These are phyloP conservation scores for Hirsutella thompsonii DNA, from an alignment of 2,329 filamentous ascomycete genomes.

Conservation along the genomic window DNA sequence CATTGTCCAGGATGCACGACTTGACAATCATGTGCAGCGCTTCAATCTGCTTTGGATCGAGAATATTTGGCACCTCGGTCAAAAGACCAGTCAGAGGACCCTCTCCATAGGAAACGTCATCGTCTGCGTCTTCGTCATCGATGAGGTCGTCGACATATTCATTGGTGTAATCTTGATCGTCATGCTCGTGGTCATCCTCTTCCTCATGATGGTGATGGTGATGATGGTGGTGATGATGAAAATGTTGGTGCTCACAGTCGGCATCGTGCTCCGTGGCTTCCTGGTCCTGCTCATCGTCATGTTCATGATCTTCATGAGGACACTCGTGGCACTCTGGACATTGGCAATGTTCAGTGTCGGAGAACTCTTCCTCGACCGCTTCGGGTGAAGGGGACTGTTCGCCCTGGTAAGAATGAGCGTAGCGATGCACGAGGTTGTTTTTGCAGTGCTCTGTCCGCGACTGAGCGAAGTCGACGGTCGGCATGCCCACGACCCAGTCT, in stretches of 20 bases:
- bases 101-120: slow-evolving; percentile 68
- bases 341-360: slow-evolving; percentile 23
- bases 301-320: slow-evolving; percentile 9
- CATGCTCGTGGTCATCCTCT: slow-evolving; percentile 19
- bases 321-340: slow-evolving; percentile 16
- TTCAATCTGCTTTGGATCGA: slow-evolving; percentile 91
- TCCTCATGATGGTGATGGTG: slow-evolving; percentile 17
- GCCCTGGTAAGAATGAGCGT: slow-evolving; percentile 30
- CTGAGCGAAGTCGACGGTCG: slow-evolving; percentile 45
- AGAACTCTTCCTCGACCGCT: slow-evolving; percentile 24
- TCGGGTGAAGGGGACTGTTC: slow-evolving; percentile 24
- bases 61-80: slow-evolving; percentile 86
- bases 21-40: slow-evolving; percentile 96
- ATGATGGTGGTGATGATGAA: slow-evolving; percentile 12
- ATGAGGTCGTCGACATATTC: slow-evolving; percentile 42
- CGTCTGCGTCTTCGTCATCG: slow-evolving; percentile 55
- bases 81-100: slow-evolving; percentile 72
- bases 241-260: slow-evolving; percentile 13
- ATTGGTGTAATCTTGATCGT: slow-evolving; percentile 24
- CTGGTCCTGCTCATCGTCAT: slow-evolving; percentile 14
- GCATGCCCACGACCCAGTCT: slow-evolving; percentile 45
- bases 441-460: slow-evolving; percentile 45
- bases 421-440: slow-evolving; percentile 44
- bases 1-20: slow-evolving; percentile 79
- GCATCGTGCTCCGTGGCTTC: slow-evolving; percentile 33